Conservation (phyloP, 2,329 filamentous ascomycete species). For the Fusarium torreyae region DNA sequence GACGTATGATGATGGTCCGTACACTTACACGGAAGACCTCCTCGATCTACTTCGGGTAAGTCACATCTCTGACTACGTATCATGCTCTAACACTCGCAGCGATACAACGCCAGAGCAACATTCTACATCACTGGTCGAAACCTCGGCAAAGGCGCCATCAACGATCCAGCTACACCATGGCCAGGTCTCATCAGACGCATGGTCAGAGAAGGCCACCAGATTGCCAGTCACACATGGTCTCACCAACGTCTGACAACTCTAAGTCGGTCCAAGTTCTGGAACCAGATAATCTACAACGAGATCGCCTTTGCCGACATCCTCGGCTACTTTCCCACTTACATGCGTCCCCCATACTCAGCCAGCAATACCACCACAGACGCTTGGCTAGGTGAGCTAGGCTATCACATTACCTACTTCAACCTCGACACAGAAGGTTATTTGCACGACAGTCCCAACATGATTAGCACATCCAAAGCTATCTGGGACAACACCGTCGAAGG, state of each 20-base stretch:
- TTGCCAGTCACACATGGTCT: constrained; percentile 69
- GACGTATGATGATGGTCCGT: constrained; percentile 65
- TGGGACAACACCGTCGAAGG: constrained; percentile 58
- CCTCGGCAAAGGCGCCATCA: constrained; percentile 60
- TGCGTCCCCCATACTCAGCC: constrained; percentile 64
- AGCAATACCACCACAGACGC: constrained; percentile 58
- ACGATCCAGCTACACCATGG: constrained; percentile 56
- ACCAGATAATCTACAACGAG: constrained; percentile 62
- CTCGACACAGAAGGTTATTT: constrained; percentile 74
- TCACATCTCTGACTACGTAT: background rate
- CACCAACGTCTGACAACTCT: constrained; percentile 61
- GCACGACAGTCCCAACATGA: constrained; percentile 64
- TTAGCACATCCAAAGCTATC: constrained; percentile 61
- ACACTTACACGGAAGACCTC: constrained; percentile 58
- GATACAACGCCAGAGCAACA: constrained; percentile 57
- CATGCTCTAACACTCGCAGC: constrained; percentile 33
- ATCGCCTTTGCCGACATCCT: constrained; percentile 59
- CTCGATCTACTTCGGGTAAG: constrained; percentile 56
- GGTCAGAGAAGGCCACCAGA: constrained; percentile 69
- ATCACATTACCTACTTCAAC: constrained; percentile 72
- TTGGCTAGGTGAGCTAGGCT: constrained; percentile 63
- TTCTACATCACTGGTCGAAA: constrained; percentile 57
- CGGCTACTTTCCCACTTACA: constrained; percentile 60
- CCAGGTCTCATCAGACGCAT: constrained; percentile 60
- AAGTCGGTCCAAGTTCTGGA: constrained; percentile 52